A percentile compares a stretch with the other conserved stretches of the same genome.
Conservation (phyloP, 2,329 filamentous ascomycete genomes). For the Tolypocladium album region DNA sequence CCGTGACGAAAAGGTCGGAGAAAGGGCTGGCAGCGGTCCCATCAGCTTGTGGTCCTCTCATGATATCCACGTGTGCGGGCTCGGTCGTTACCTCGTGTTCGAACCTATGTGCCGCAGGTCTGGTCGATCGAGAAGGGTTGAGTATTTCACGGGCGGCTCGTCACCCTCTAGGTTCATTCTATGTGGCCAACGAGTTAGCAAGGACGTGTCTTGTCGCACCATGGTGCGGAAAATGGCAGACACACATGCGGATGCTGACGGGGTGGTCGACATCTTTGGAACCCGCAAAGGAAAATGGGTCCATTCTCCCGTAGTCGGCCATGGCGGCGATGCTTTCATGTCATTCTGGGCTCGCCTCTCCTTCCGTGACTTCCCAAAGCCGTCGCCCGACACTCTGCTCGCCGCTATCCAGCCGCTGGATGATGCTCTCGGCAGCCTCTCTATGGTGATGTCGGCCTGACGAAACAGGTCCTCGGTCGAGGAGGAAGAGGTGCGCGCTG, state of each 20-base stretch:
- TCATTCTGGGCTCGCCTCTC: slow-evolving; percentile 10
- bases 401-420: no score
- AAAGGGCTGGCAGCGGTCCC: slow-evolving; percentile 40
- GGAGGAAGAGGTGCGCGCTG: not conserved
- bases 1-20: slow-evolving; percentile 88
- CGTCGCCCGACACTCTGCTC: no score
- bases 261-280: slow-evolving; percentile 75
- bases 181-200: slow-evolving; percentile 7
- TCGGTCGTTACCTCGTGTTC: slow-evolving; percentile 51
- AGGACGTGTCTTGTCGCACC: not conserved
- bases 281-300: slow-evolving; percentile 90
- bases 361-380: no score
- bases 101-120: slow-evolving; percentile 82
- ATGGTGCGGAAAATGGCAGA: not conserved
- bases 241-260: slow-evolving; percentile 55
- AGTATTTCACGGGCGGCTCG: slow-evolving; percentile 34
- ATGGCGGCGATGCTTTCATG: slow-evolving; percentile 16
- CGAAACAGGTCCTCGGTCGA: not conserved
- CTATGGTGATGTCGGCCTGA: no score
- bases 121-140: slow-evolving; percentile 65
- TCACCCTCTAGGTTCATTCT: slow-evolving; percentile 39
- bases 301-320: slow-evolving; percentile 51
- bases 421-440: no score
- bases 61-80: not conserved
- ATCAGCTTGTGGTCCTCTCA: slow-evolving; percentile 8